Evolutionary conservation across 805 yeast species (phyloP).

Genomic region (Candida germanica): DNA sequence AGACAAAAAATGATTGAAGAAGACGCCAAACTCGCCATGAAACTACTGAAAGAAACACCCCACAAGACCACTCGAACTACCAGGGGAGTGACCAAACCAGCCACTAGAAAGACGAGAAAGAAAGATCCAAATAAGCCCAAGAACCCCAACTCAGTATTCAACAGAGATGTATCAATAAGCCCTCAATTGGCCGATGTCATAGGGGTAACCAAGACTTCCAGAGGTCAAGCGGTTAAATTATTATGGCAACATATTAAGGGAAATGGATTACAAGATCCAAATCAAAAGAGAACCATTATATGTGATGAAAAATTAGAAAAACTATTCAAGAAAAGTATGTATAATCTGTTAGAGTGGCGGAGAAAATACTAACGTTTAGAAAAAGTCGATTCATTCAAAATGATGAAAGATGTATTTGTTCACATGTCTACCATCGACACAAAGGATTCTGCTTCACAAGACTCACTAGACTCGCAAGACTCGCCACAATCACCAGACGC

Average conservation of each 20-base stretch:
- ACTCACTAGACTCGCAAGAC: not conserved
- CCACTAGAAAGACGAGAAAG: constrained; percentile 7
- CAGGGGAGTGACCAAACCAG: constrained; percentile 4
- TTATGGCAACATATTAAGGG: constrained; percentile 71
- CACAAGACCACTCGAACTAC: not conserved
- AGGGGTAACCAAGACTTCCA: constrained; percentile 41
- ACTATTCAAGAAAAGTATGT: constrained; percentile 56
- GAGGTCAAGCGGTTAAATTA: constrained; percentile 68
- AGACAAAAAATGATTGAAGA: constrained; percentile 38
- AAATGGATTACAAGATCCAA: constrained; percentile 61
- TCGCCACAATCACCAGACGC: not conserved
- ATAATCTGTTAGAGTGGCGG: constrained; percentile 1
- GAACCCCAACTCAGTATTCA: constrained; percentile 21
- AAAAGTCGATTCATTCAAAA: constrained; percentile 51
- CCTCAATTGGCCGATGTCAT: constrained; percentile 50
- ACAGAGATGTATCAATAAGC: constrained; percentile 47
- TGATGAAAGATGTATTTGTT: constrained; percentile 53
- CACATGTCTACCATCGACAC: constrained; percentile 46
- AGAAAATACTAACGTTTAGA: constrained; percentile 17
- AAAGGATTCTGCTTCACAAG: not conserved
- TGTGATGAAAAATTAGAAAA: constrained; percentile 58
- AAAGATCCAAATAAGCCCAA: constrained; percentile 10
- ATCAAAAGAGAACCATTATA: constrained; percentile 59
- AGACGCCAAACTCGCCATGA: constrained; percentile 53
- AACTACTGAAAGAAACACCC: constrained; percentile 38